A percentile compares a stretch with the other conserved stretches of the same genome.
Conservation (phyloP, 2,329 filamentous ascomycete genomes). For the Aspergillus sergii region DNA sequence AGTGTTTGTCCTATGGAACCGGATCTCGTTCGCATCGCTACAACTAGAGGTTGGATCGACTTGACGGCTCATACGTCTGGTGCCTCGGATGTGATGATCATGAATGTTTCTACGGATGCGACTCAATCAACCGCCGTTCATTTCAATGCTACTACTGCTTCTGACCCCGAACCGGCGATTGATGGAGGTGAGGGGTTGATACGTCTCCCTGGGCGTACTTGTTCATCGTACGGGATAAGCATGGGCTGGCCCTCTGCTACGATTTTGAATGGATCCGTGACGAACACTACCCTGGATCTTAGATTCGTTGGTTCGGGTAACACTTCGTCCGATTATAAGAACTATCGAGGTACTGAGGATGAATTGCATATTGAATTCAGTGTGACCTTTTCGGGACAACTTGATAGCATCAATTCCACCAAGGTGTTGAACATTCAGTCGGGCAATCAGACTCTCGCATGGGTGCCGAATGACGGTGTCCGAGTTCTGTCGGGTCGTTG, state of each 20-base stretch:
- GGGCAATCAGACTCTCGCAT: neutral
- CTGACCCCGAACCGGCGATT: neutral
- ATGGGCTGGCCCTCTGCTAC: neutral
- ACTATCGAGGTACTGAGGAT: neutral
- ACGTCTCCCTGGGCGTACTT: neutral
- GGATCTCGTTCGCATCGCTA: neutral
- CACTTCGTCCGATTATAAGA: neutral
- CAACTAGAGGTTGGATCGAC: neutral
- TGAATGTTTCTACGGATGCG: neutral
- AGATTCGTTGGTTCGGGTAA: neutral
- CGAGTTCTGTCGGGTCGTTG: neutral
- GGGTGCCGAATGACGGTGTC: neutral
- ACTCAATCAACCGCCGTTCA: neutral
- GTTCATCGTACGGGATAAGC: neutral
- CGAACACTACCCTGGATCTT: neutral
- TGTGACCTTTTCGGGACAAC: neutral
- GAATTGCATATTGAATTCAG: neutral
- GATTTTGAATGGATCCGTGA: neutral
- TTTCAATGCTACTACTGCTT: constrained; percentile 1
- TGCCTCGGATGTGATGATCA: neutral
- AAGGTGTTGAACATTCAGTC: neutral
- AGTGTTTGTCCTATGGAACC: neutral
- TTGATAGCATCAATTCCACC: constrained; percentile 4
- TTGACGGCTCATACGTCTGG: neutral
- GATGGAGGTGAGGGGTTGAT: neutral